Percentiles rank a stretch among this genome's conserved stretches.
Conservation (phyloP, 2,329 filamentous ascomycete genomes). For the Tolypocladium nubicola region DNA sequence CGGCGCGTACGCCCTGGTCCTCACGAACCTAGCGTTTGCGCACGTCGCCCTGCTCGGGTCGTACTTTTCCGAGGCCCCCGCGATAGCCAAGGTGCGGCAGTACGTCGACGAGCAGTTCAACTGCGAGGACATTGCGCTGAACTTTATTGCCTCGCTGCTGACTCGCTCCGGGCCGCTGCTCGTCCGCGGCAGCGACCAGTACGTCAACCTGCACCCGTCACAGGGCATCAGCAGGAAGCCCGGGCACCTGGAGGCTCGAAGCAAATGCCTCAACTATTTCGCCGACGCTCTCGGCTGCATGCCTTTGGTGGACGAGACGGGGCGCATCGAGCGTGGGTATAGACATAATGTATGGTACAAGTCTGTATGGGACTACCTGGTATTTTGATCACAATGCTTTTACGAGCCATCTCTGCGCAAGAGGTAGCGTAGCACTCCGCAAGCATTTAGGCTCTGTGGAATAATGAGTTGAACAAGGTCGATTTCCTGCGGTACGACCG, state of each 20-base stretch:
- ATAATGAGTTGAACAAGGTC: too few relatives aligned
- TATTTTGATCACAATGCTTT: not conserved
- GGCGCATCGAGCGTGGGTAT: slow-evolving; percentile 18
- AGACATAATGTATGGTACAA: not conserved
- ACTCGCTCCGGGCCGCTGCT: slow-evolving; percentile 23
- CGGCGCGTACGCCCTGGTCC: slow-evolving; percentile 23
- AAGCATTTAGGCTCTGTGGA: too few relatives aligned
- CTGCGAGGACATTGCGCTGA: slow-evolving; percentile 30
- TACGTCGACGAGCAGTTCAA: slow-evolving; percentile 27
- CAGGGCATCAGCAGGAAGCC: slow-evolving; percentile 21
- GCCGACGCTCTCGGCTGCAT: slow-evolving; percentile 22
- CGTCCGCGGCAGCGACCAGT: slow-evolving; percentile 20
- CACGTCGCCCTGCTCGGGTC: slow-evolving; percentile 27
- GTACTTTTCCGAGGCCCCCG: slow-evolving; percentile 23
- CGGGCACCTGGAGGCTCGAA: slow-evolving; percentile 22
- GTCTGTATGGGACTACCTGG: not conserved
- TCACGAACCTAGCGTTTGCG: slow-evolving; percentile 26
- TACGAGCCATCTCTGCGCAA: not conserved
- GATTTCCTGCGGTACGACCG: too few relatives aligned
- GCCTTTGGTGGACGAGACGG: slow-evolving; percentile 21
- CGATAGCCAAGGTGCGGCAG: slow-evolving; percentile 18
- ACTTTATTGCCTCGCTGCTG: slow-evolving; percentile 22
- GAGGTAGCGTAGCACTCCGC: too few relatives aligned
- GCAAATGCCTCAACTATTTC: slow-evolving; percentile 23
- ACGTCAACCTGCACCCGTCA: slow-evolving; percentile 19